Evolutionary conservation across 805 yeast species (phyloP), one percentile per base, ranked within the genome.

Genomic region (Cyberlindnera saturnus): DNA sequence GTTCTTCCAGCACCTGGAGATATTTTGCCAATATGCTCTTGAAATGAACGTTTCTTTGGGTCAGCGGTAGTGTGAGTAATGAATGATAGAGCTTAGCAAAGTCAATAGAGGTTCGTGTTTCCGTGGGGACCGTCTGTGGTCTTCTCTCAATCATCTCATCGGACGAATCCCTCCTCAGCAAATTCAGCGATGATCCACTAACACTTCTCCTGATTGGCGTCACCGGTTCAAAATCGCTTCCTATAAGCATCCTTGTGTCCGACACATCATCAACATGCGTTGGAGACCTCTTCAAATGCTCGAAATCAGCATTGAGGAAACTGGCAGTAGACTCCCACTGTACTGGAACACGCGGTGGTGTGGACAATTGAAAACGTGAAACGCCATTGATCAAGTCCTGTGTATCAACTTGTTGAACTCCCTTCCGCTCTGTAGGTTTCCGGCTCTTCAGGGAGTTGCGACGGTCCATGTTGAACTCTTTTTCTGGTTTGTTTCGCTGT

Each of bases 151-250:
- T 30, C 13, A 19, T 33, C 31, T 34, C 41, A 20, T 29, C 41
- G 34, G 35, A 43, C 15, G 37, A 35, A 8, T 32, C 41, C n/a
- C n/a, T 31, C 3, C 42, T 36, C 20, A 41, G 36, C n/a, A 52
- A 11, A 9, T 49, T 53, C 43, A 55, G 33, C 1, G 60, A 56
- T 30, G 52, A 48, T 10, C 55, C 60, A 23, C 60, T 55, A 2
- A 56, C 36, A 0, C 55, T 40, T 32, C 60, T 41, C 23, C 50
- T 38, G 11, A 47, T 23, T 4, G 61, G 59, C 0, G 57, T 46
- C 3, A 36, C 16, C 2, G 55, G 56, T 8, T 37, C 34, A 29
- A 41, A 38, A 11, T 45, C 19, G 0, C 32, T 43, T 7, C 44
- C 49, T n/a, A 55, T 47, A 17, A 50, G 13, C 45, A 48, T 38